Conservation (phyloP, 1,284 basidiomycete species). For the Hypsizygus ulmarius region DNA sequence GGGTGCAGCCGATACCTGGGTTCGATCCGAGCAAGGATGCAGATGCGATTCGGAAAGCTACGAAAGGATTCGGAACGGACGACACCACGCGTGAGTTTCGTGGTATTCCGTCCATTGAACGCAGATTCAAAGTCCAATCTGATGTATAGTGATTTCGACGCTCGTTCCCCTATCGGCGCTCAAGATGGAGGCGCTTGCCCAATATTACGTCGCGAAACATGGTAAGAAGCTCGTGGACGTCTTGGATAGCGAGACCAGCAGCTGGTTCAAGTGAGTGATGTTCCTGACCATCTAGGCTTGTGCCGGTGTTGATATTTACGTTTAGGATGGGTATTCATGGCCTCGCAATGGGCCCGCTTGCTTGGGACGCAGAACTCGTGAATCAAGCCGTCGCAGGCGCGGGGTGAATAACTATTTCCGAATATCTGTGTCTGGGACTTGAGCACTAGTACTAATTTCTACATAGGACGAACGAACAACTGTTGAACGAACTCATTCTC, state of each 20-base stretch:
- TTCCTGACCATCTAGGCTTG: no score
- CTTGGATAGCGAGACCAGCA: slow-evolving; percentile 28
- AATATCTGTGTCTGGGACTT: no score
- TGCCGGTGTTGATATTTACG: background rate
- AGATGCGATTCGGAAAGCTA: slow-evolving; percentile 29
- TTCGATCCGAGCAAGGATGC: slow-evolving; percentile 32
- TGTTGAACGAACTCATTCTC: slow-evolving; percentile 39
- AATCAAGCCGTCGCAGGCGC: slow-evolving; percentile 29
- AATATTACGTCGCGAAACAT: slow-evolving; percentile 29
- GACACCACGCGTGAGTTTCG: slow-evolving; percentile 20
- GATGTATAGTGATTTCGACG: slow-evolving; percentile 30
- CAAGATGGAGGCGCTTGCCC: slow-evolving; percentile 36
- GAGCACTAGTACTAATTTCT: background rate
- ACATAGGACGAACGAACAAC: slow-evolving; percentile 34
- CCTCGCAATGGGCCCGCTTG: slow-evolving; percentile 37
- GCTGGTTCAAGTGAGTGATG: slow-evolving; percentile 35
- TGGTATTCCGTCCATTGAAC: background rate
- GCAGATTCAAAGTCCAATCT: no score
- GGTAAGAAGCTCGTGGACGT: slow-evolving; percentile 31
- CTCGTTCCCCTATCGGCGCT: slow-evolving; percentile 31
- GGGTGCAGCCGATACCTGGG: slow-evolving; percentile 26
- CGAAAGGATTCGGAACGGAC: slow-evolving; percentile 31
- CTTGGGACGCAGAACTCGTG: slow-evolving; percentile 38
- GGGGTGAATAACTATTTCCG: slow-evolving; percentile 25
- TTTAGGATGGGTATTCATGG: slow-evolving; percentile 33